phyloP scores from a whole-genome alignment of 345 rosid species.

The Leavenworthia alabamica region DNA sequence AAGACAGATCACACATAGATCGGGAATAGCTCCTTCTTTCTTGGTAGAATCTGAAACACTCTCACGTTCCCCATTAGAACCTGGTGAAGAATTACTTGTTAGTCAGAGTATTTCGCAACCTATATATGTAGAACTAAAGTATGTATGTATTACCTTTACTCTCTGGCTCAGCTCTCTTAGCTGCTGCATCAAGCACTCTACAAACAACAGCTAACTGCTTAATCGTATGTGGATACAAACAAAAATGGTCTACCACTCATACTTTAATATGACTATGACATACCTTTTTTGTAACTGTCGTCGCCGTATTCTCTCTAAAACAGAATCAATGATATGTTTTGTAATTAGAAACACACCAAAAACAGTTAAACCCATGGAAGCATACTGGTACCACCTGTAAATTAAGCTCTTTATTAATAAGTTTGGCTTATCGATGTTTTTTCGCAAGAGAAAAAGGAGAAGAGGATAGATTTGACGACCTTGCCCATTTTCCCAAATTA shows the following conservation, averaged over 20 bases:
- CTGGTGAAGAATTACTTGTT: constrained; percentile 29
- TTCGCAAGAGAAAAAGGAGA: neutral
- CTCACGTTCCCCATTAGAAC: constrained; percentile 43
- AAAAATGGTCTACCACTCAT: neutral
- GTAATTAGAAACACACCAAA: constrained; percentile 73
- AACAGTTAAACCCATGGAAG: constrained; percentile 71
- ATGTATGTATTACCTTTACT: constrained; percentile 44
- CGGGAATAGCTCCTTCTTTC: constrained; percentile 64
- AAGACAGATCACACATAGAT: constrained; percentile 91
- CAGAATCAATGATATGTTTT: constrained; percentile 49
- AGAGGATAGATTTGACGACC: constrained; percentile 38
- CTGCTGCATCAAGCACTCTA: constrained; percentile 95
- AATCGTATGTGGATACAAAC: neutral
- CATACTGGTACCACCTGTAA: constrained; percentile 75
- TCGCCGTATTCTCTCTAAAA: constrained; percentile 62
- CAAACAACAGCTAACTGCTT: constrained; percentile 30
- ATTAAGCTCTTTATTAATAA: constrained; percentile 14
- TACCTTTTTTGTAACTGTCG: constrained; percentile 67
- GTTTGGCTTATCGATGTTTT: constrained; percentile 23
- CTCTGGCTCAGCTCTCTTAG: constrained; percentile 55
- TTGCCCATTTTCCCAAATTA: constrained; percentile 94
- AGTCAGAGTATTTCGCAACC: neutral
- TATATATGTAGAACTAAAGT: neutral
- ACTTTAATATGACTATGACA: constrained; percentile 21
- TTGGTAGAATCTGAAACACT: constrained; percentile 29